Percentiles rank a stretch among this genome's conserved stretches.
Evolutionary conservation across 1,139 yeast species (phyloP).

Genomic region (Yamadazyma dendronema): DNA sequence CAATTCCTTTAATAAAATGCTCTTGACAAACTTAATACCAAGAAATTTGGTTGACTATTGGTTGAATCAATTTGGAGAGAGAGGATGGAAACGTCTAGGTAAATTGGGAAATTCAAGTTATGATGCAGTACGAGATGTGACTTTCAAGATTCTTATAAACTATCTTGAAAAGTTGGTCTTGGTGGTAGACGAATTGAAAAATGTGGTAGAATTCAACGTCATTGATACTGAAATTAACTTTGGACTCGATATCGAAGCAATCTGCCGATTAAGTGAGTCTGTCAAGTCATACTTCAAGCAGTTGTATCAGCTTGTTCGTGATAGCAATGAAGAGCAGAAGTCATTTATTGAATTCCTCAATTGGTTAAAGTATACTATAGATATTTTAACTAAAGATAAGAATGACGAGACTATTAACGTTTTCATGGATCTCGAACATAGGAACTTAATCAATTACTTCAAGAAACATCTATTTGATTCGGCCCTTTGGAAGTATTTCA

Average conservation of each 20-base stretch:
- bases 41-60: slow-evolving; percentile 37
- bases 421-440: slow-evolving; percentile 21
- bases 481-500: slow-evolving; percentile 23
- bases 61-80: slow-evolving; percentile 60
- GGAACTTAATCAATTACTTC: slow-evolving; percentile 31
- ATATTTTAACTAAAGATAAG: slow-evolving; percentile 35
- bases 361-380: slow-evolving; percentile 46
- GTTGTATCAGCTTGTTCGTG: slow-evolving; percentile 44
- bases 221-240: slow-evolving; percentile 16
- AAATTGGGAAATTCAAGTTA: slow-evolving; percentile 50
- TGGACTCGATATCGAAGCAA: slow-evolving; percentile 26
- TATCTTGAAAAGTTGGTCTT: slow-evolving; percentile 56
- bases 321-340: slow-evolving; percentile 50
- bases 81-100: slow-evolving; percentile 62
- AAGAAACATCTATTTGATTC: slow-evolving; percentile 27
- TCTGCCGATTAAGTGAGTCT: slow-evolving; percentile 26
- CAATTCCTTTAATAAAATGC: slow-evolving; percentile 42
- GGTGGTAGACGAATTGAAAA: slow-evolving; percentile 46
- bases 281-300: slow-evolving; percentile 34
- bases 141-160: slow-evolving; percentile 54
- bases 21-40: slow-evolving; percentile 59
- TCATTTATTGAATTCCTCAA: slow-evolving; percentile 49
- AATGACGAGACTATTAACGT: slow-evolving; percentile 26
- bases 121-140: slow-evolving; percentile 44
- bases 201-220: slow-evolving; percentile 41